Base-by-base conservation (phyloP, 176 grass and related monocot genomes). In the Triticum turgidum region DNA sequence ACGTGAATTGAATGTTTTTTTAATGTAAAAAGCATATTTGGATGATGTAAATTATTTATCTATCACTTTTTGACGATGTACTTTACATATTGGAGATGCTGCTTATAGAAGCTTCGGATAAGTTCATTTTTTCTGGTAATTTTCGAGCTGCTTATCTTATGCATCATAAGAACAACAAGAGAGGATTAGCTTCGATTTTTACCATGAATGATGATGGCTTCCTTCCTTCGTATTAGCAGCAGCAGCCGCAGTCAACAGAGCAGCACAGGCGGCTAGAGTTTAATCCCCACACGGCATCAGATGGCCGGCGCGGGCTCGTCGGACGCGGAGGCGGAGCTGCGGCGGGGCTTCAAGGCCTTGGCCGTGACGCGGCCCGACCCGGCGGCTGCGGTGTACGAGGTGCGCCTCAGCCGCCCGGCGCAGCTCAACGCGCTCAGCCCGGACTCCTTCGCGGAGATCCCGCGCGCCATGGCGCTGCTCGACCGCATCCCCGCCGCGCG, bases 361-460 rank as follows among this genome's bases (percentile, higher is more conserved):
- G 78, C 83, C 47, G 84, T 95, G 47, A 22, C 63, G n/a, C 96
- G 47, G 12, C 88, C 86, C 0, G 93, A 98, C 63, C 76, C 84
- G 2, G 82, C 88, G 52, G 69, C 54, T 11, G 65, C 37, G 12
- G 86, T 95, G 32, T 91, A 89, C 86, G 84, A 98, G 66, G 83
- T 98, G 73, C 88, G 90, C 77, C 90, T 98, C 81, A 93, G 92
- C 86, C 96, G 90, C 49, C 93, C 93, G 30, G 69, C 86, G 17
- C 85, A 89, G 67, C 91, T 88, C 90, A 98, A 98, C 91, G 89
- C 93, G 52, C 91, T 98, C 73, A 87, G 82, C 84, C 86, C 82
- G 12, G 78, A 80, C 8, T 86, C 89, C 88, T 95, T 98, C 91
- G 33, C 30, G 4, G 96, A 98, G 68, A 93, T 95, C 69, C 91